Percentiles rank a stretch among this genome's conserved stretches.
phyloP scores from a whole-genome alignment of 257 asterid species.

The Solanum sparsipilum region DNA sequence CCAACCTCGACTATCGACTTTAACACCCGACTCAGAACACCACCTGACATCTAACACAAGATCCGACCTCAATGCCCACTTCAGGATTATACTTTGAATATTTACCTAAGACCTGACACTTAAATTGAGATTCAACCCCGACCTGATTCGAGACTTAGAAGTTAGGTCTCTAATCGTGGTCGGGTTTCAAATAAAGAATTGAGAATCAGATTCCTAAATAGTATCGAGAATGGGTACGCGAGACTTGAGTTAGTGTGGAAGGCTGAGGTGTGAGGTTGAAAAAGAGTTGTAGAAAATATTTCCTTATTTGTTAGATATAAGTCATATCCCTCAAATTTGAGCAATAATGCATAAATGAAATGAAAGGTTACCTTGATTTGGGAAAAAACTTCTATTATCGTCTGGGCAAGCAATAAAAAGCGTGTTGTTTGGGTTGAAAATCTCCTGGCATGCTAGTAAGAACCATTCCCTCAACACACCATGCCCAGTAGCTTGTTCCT shows the following conservation, averaged over 20 bases:
- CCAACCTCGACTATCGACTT: neutral
- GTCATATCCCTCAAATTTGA: too few relatives aligned
- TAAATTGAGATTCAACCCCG: neutral
- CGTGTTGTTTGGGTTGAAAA: constrained; percentile 70
- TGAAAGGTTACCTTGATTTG: constrained; percentile 70
- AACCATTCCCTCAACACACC: constrained; percentile 97
- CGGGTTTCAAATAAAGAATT: too few relatives aligned
- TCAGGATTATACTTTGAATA: neutral
- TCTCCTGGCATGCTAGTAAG: constrained; percentile 65
- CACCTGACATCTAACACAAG: neutral
- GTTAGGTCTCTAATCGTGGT: neutral
- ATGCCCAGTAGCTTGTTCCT: constrained; percentile 91
- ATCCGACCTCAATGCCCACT: neutral
- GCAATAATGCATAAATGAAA: neutral
- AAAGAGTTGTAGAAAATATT: neutral
- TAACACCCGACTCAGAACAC: neutral
- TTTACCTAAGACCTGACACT: neutral
- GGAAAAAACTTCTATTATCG: constrained; percentile 84
- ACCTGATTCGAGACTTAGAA: neutral
- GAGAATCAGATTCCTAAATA: neutral
- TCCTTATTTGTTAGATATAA: neutral
- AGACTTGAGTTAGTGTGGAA: neutral
- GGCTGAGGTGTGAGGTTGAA: neutral
- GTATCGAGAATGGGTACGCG: too few relatives aligned
- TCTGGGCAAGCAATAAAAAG: constrained; percentile 74